Base-by-base conservation (phyloP, 768 basidiomycete genomes). In the Suillus lakei region DNA sequence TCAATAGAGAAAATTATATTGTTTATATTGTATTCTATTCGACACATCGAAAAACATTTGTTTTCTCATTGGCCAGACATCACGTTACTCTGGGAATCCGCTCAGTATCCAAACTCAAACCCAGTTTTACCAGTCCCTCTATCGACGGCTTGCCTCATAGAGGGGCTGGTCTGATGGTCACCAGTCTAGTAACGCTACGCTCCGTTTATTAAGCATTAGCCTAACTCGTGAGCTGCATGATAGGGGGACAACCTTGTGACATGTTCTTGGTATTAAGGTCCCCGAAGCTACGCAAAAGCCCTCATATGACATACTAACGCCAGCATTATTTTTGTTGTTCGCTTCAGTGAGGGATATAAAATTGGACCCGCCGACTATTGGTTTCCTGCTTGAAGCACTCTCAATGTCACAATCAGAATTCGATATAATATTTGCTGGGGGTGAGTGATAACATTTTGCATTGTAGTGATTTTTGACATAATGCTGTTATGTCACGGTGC, bases 391-490 rank as follows among this genome's bases (percentile, higher is more conserved):
- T 30, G 12, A 54, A 54, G 21, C 12, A 54, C 53, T 5, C 5
- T 36, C 23, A 3, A 59, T 59, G 39, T 6, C 58, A 30, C 58
- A 41, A 21, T 39, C 56, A 39, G 58, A 41, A 41, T 59, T 59
- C 28, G 58, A 59, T 13, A 30, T 59, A 1, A 59, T 59, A 7
- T 59, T 59, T 21, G 58, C 58, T 30, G 58, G 58, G 9, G 58
- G 58, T 30, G 10, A 7, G 58, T 30, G 4, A 16, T 12, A 21
- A n/a, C 12, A 13, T 26, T 1, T 26, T 5, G 15, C 50, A 10
- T 30, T n/a, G 53, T 28, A 10, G 16, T 41, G 10, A 28, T 7
- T n/a, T 3, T 61, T 34, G 13, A 18, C 21, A 28, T 58, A 32
- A 12, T 9, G 21, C 7, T 8, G 15, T 50, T n/a, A n/a, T n/a